phyloP scores from a whole-genome alignment of 2,329 filamentous ascomycete species.

The Fusarium sp. region DNA sequence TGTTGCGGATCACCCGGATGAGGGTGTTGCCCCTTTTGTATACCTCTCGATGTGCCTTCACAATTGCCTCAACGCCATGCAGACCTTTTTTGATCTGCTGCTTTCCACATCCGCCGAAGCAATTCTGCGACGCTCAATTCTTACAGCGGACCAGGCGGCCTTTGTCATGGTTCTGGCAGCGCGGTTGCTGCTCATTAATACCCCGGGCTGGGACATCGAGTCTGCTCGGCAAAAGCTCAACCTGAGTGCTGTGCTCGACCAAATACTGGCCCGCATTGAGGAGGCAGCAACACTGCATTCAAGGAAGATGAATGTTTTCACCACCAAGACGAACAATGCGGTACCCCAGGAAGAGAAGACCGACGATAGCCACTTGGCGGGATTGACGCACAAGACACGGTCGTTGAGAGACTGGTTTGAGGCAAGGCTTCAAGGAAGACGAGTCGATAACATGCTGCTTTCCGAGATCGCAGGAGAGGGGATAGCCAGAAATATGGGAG shows the following conservation, averaged over 20 bases:
- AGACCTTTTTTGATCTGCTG: slow-evolving; percentile 53
- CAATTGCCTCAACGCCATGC: slow-evolving; percentile 55
- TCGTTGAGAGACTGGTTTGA: slow-evolving; percentile 54
- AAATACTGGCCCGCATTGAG: slow-evolving; percentile 23
- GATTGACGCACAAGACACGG: slow-evolving; percentile 43
- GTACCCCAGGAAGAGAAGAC: slow-evolving; percentile 39
- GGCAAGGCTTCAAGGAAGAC: slow-evolving; percentile 38
- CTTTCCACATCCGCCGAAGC: slow-evolving; percentile 49
- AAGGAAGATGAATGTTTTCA: slow-evolving; percentile 25
- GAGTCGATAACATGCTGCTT: slow-evolving; percentile 7
- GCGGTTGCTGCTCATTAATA: slow-evolving; percentile 43
- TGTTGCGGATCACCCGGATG: slow-evolving; percentile 46
- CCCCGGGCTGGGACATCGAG: slow-evolving; percentile 43
- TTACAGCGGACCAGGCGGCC: slow-evolving; percentile 39
- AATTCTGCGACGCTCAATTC: slow-evolving; percentile 35
- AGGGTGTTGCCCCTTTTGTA: slow-evolving; percentile 45
- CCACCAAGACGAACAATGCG: slow-evolving; percentile 8
- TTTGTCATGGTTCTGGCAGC: slow-evolving; percentile 45
- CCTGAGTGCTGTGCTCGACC: slow-evolving; percentile 32
- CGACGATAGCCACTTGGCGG: slow-evolving; percentile 28
- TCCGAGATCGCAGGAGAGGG: not conserved
- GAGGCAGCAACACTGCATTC: slow-evolving; percentile 24
- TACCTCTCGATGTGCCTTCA: slow-evolving; percentile 54
- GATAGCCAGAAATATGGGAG: slow-evolving; percentile 1
- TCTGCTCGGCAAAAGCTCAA: slow-evolving; percentile 39